Conservation (phyloP, 148 eudicot genomes). For the Vaccinium darrowii region DNA sequence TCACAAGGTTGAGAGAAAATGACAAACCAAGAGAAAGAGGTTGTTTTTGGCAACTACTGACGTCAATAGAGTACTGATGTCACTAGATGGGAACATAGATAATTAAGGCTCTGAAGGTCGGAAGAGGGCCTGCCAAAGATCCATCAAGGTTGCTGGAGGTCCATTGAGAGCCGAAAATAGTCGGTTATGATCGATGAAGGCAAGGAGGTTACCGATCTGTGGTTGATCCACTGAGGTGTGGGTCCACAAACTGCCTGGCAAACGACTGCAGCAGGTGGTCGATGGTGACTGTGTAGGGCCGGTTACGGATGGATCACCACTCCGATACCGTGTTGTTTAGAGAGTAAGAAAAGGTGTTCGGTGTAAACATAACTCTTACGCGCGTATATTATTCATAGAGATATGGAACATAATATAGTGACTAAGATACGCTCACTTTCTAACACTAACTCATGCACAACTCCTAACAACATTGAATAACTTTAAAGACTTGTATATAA, state of each 20-base stretch:
- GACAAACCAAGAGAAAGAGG: not conserved
- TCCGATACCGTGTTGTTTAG: not conserved
- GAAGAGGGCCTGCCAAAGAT: not conserved
- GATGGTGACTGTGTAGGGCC: not conserved
- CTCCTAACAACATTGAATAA: not conserved
- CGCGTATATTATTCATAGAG: not conserved
- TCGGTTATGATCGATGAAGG: not conserved
- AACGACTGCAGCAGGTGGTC: not conserved
- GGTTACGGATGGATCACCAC: not conserved
- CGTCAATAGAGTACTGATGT: not conserved
- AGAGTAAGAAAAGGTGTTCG: not conserved
- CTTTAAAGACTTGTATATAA: not conserved
- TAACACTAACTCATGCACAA: not conserved
- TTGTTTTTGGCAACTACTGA: not conserved
- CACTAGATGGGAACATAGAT: not conserved
- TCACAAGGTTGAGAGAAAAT: not conserved
- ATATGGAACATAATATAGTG: not conserved
- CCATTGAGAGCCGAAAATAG: not conserved
- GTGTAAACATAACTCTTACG: not conserved
- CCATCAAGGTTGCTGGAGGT: not conserved
- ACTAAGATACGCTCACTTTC: not conserved
- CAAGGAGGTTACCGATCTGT: not conserved
- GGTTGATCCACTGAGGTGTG: not conserved
- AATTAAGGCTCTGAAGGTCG: not conserved
- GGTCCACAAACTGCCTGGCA: not conserved